These are phyloP conservation scores for Thamnidium elegans DNA, from an alignment of 192 early-diverging fungal genomes.

Conservation along the genomic window DNA sequence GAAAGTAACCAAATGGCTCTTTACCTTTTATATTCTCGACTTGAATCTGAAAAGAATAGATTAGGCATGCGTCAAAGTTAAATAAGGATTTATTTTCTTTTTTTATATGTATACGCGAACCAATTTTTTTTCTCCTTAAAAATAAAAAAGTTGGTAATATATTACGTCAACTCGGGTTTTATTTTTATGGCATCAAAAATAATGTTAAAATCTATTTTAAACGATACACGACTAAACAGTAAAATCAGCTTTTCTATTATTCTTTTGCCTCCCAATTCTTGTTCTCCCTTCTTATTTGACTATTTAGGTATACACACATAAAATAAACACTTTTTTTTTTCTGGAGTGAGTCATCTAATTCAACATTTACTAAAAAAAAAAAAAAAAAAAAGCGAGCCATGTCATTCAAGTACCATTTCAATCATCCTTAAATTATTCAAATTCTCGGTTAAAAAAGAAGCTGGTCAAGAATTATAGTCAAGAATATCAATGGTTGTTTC, in stretches of 20 bases:
- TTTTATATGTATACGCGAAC: neutral
- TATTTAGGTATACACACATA: neutral
- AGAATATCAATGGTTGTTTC: too few species aligned
- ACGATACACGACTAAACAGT: conserved; percentile 2
- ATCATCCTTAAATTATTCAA: neutral
- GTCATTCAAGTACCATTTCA: conserved; percentile 11
- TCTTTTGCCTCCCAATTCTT: conserved; percentile 5
- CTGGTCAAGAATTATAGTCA: neutral
- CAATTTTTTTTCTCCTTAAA: neutral
- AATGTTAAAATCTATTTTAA: neutral
- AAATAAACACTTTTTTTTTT: neutral
- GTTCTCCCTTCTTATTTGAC: neutral
- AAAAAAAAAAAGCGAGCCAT: conserved; percentile 2
- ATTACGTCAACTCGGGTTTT: neutral
- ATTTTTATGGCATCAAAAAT: too few species aligned
- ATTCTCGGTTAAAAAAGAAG: neutral
- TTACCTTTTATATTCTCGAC: conserved; percentile 81
- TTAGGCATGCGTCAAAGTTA: conserved; percentile 16
- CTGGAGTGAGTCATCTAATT: neutral
- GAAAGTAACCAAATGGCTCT: conserved; percentile 92
- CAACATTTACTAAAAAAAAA: neutral
- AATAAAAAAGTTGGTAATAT: neutral
- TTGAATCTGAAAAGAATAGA: conserved; percentile 75
- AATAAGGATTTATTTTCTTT: neutral
- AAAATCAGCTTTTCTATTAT: conserved; percentile 7